Evolutionary conservation across 2,329 filamentous ascomycete genomes (phyloP), one percentile per base, ranked within the genome.

Genomic region (Coniochaeta prunicola): DNA sequence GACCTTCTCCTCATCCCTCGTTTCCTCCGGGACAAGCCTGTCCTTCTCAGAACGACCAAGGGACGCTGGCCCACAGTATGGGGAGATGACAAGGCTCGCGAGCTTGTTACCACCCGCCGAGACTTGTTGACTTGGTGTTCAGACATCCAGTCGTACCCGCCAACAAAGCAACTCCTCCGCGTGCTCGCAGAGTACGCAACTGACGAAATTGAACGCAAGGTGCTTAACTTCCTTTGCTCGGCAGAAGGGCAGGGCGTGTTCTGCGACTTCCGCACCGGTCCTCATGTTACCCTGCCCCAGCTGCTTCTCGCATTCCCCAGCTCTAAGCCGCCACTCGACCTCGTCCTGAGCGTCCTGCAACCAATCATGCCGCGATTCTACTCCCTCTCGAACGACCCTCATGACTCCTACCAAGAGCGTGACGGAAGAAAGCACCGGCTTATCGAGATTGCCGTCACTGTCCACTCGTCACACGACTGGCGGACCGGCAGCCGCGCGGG

Each of bases 341-440:
- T 86, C 60, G 80, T 99, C 12, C 81, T 97, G 36, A 90, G 89
- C 2, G 83, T 89, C 48, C 83, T 97, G 57, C 90, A 89, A 67
- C 89, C 91, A 55, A 82, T 97, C 57, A 97, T 97, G 93, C 94
- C 94, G 2, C 90, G 94, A 61, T 99, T 99, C 79, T 99, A 99
- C 77, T 97, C 93, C 4, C 85, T 99, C 15, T 97, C 92, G 58
- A 97, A 96, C 71, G 94, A 99, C 68, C 94, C 94, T 0, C 90
- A 94, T 63, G 86, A 96, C 65, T 82, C 81, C 8, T 89, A 83
- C 61, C 82, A 83, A 62, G 82, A 86, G 24, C 83, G 85, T 62
- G 88, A 89, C 63, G 83, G 85, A 40, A 84, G 88, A 63, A 82
- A 84, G 64, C 89, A 90, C 63, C 89, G 92, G 31, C 77, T 97